These are phyloP conservation scores for Amylocarpus encephaloides DNA, from an alignment of 2,329 filamentous ascomycete genomes.

Conservation along the genomic window DNA sequence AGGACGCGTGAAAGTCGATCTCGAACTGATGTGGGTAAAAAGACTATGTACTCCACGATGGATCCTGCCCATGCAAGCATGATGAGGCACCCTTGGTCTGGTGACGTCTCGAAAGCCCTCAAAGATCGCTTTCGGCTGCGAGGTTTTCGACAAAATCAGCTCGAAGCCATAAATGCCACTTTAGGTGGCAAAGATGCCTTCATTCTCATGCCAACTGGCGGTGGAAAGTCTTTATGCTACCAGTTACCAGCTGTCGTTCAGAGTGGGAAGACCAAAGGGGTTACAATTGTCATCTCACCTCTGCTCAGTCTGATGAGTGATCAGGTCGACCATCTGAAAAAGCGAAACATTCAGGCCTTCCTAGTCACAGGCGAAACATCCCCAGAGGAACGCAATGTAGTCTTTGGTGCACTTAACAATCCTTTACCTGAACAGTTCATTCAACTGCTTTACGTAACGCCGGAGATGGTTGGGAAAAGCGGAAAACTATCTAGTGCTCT, in stretches of 20 bases:
- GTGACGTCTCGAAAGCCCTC: slow-evolving; percentile 73
- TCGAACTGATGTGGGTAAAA: slow-evolving; percentile 11
- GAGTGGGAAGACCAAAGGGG: slow-evolving; percentile 72
- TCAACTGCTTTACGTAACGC: slow-evolving; percentile 89
- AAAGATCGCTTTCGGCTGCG: slow-evolving; percentile 77
- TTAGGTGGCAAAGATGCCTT: slow-evolving; percentile 83
- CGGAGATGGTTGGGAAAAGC: slow-evolving; percentile 92
- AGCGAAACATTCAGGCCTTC: slow-evolving; percentile 70
- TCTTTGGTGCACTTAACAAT: slow-evolving; percentile 56
- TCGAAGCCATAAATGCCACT: slow-evolving; percentile 94
- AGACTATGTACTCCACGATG: slow-evolving; percentile 28
- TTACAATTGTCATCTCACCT: slow-evolving; percentile 93
- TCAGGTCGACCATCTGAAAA: slow-evolving; percentile 77
- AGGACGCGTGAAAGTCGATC: slow-evolving; percentile 14
- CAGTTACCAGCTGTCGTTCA: slow-evolving; percentile 83
- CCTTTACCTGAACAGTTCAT: slow-evolving; percentile 66
- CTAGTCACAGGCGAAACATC: slow-evolving; percentile 74
- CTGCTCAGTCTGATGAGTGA: slow-evolving; percentile 95
- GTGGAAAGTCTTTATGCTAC: slow-evolving; percentile 94
- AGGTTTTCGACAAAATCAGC: slow-evolving; percentile 83
- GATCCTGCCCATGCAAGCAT: slow-evolving; percentile 38
- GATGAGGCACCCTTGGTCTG: slow-evolving; percentile 74
- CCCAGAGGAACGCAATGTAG: slow-evolving; percentile 55
- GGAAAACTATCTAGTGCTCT: slow-evolving; percentile 59
- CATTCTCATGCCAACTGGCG: slow-evolving; percentile 95